Evolutionary conservation across 2,329 filamentous ascomycete species (phyloP).

Genomic region (Cordyceps fumosorosea): DNA sequence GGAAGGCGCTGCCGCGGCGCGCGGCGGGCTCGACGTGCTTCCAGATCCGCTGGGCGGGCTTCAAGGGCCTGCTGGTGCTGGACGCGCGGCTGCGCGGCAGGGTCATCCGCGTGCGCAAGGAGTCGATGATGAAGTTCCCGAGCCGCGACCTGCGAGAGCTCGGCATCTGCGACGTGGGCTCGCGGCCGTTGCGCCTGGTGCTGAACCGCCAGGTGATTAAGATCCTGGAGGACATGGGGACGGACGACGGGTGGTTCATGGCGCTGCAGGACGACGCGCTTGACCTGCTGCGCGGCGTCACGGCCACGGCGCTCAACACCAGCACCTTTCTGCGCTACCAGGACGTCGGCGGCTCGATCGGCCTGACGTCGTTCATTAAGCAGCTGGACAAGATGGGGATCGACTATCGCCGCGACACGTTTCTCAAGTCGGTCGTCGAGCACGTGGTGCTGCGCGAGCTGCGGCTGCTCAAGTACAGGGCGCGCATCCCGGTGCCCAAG

Average conservation of each 20-base stretch:
- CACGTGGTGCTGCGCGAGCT: slow-evolving; percentile 64
- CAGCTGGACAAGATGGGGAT: slow-evolving; percentile 51
- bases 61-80: slow-evolving; percentile 72
- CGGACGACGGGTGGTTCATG: slow-evolving; percentile 53
- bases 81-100: slow-evolving; percentile 55
- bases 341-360: slow-evolving; percentile 52
- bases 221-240: slow-evolving; percentile 72
- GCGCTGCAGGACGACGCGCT: slow-evolving; percentile 57
- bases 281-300: slow-evolving; percentile 50
- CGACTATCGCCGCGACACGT: slow-evolving; percentile 60
- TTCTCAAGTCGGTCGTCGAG: slow-evolving; percentile 64
- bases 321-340: slow-evolving; percentile 59
- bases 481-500: slow-evolving; percentile 62
- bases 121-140: slow-evolving; percentile 75
- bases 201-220: slow-evolving; percentile 80
- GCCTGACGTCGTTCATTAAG: slow-evolving; percentile 56
- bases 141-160: slow-evolving; percentile 48
- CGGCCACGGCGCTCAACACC: slow-evolving; percentile 52
- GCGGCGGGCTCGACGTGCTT: slow-evolving; percentile 54
- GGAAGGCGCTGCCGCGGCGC: slow-evolving; percentile 42
- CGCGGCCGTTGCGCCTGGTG: slow-evolving; percentile 59
- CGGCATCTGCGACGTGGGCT: slow-evolving; percentile 65
- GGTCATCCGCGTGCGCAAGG: slow-evolving; percentile 52
- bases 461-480: slow-evolving; percentile 69
- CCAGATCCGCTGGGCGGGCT: slow-evolving; percentile 68